These are phyloP conservation scores for Globisporangium carolinianum DNA, from an alignment of 352 stramenopile species.

Conservation along the genomic window DNA sequence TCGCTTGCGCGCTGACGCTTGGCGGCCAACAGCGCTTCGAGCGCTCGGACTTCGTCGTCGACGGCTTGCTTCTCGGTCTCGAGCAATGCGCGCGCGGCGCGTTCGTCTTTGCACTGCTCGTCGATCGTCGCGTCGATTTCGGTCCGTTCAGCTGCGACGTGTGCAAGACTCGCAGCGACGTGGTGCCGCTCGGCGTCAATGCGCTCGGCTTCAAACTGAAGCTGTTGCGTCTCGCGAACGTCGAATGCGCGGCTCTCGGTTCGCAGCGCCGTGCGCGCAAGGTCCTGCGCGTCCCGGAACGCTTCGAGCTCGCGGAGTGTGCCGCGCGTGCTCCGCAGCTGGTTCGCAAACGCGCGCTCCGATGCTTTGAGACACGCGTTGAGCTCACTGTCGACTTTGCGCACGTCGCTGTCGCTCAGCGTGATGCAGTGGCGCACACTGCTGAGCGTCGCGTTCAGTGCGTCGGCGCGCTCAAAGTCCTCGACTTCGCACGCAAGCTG, in stretches of 20 bases:
- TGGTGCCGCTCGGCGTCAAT: slow-evolving; percentile 75
- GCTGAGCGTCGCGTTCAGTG: slow-evolving; percentile 75
- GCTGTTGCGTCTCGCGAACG: slow-evolving; percentile 53
- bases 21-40: slow-evolving; percentile 21
- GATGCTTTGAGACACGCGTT: slow-evolving; percentile 64
- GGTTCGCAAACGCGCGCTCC: slow-evolving; percentile 72
- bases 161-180: slow-evolving; percentile 63
- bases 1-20: slow-evolving; percentile 31
- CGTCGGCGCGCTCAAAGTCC: slow-evolving; percentile 81
- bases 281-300: slow-evolving; percentile 67
- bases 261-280: slow-evolving; percentile 33
- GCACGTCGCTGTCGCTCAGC: slow-evolving; percentile 69
- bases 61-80: slow-evolving; percentile 51
- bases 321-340: slow-evolving; percentile 64
- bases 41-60: slow-evolving; percentile 63
- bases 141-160: slow-evolving; percentile 56
- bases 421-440: slow-evolving; percentile 78
- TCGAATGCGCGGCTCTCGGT: slow-evolving; percentile 64
- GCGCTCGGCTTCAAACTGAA: slow-evolving; percentile 71
- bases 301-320: slow-evolving; percentile 71
- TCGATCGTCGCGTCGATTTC: slow-evolving; percentile 79
- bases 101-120: slow-evolving; percentile 63
- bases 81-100: slow-evolving; percentile 39
- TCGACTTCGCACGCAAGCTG: slow-evolving; percentile 74
- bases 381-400: slow-evolving; percentile 71